Evolutionary conservation across 345 rosid genomes (phyloP), one percentile per base, ranked within the genome.

Genomic region (Citrus australasica): DNA sequence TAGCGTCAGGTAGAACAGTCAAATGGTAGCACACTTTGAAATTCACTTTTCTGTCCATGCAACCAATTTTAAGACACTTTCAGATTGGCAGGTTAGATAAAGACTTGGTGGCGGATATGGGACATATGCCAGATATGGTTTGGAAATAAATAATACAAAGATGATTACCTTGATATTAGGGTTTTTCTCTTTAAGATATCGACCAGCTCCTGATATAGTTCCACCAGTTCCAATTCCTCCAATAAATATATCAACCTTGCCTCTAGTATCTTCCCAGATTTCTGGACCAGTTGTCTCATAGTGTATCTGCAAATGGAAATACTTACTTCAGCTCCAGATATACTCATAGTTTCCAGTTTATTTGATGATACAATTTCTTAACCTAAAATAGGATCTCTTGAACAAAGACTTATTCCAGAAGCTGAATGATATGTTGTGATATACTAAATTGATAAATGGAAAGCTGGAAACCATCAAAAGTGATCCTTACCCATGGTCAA

Each of bases 211-310:
- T 24, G 92, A 67, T 62, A 92, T 85, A 16, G 98, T 95, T 78
- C 99, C 99, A 76, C 94, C 97, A 63, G 98, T 95, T 79, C 99
- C 98, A 67, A 95, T 87, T 59, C 97, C 98, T 0, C 90, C 90
- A 86, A 95, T 75, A 69, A 93, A 80, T 75, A 87, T 88, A 82
- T 95, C 97, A 64, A 95, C 88, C 78, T 92, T 91, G 74, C 98
- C 98, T 78, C 84, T 89, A 7, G 95, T 89, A 79, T 90, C 97
- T 58, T 90, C 94, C 97, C 97, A 92, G 33, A 92, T 92, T 83
- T 92, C 97, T 33, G 97, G 97, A 78, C 97, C 97, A 65, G 97
- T 92, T 27, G 97, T 92, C 90, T 90, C 92, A 70, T 89, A 92
- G 84, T 92, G 97, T 85, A 92, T 35, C 97, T 92, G 87, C 86